Evolutionary conservation across 75 land plant genomes (phyloP), one percentile per base, ranked within the genome.

Genomic region (Selaginella tamariscina): DNA sequence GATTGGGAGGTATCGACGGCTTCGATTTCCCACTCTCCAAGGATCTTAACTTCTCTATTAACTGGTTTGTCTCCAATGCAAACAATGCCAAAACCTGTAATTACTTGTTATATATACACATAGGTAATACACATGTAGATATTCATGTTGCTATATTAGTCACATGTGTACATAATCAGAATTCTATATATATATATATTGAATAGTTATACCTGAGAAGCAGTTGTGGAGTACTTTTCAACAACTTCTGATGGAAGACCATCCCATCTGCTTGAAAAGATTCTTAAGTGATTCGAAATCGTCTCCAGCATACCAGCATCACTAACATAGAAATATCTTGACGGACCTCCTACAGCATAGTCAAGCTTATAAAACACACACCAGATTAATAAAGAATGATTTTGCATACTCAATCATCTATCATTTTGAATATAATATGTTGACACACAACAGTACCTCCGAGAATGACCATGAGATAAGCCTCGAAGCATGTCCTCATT

Each of bases 231-330:
- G 32, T 78, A 85, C 73, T 78, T 83, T 44, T 87, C 88, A 11
- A 93, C 85, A 44, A 83, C 22, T 22, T 90, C 84, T 30, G 33
- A 56, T 9, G 91, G 91, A 72, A 93, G 73, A 11, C 98, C 98
- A 69, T 93, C 98, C 0, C 98, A 95, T 69, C 86, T 87, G 27
- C 85, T 84, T 72, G 80, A 65, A 60, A 81, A 93, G 22, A 89
- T 72, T 68, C 84, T 89, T 21, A 93, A 70, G 15, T 78, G 32
- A 31, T 65, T 75, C 68, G 89, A 85, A 70, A 89, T 96, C 39
- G 86, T 86, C 68, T 93, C 88, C 22, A 93, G 71, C 65, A 89
- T 78, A 39, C 80, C 85, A 33, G 84, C 86, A 71, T 93, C 98
- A 21, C 73, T 77, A 23, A 54, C 67, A 32, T 73, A 63, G 69